A percentile compares a stretch with the other conserved stretches of the same genome.
Evolutionary conservation across 2,329 filamentous ascomycete species (phyloP).

Genomic region (Cercospora citrullina): DNA sequence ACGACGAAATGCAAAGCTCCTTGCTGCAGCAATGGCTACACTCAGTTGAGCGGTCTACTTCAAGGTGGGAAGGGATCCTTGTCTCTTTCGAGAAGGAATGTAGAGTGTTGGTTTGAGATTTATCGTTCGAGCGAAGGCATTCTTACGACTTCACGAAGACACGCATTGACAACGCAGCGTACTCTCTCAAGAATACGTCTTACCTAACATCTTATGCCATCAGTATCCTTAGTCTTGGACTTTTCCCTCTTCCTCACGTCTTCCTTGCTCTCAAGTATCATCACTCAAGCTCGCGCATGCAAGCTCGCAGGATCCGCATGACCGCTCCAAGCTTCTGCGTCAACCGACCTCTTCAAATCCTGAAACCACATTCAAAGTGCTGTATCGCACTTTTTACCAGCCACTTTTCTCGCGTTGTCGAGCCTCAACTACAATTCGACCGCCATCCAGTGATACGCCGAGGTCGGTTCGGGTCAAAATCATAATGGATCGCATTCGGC

Average conservation of each 20-base stretch:
- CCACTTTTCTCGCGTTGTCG: background rate
- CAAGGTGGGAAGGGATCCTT: background rate
- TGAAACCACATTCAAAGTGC: background rate
- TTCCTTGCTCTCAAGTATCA: background rate
- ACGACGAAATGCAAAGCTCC: conserved; percentile 46
- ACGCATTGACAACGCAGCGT: background rate
- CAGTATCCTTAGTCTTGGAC: background rate
- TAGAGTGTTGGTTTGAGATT: background rate
- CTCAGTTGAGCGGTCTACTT: conserved; percentile 37
- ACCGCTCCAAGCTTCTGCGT: background rate
- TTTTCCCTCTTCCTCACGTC: background rate
- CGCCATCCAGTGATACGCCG: background rate
- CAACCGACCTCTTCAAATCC: background rate
- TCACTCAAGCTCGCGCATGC: background rate
- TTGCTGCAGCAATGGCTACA: conserved; percentile 48
- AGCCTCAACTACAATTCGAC: background rate
- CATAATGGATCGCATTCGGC: background rate
- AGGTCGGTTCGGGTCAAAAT: background rate
- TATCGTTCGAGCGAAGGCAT: background rate
- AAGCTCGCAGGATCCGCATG: background rate
- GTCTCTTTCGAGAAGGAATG: background rate
- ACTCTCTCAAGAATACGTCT: background rate
- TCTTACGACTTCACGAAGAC: conserved; percentile 11
- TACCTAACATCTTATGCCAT: background rate
- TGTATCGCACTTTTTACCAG: background rate